Evolutionary conservation across 192 early-diverging fungal genomes (phyloP).

Genomic region (Coemansia sp.): DNA sequence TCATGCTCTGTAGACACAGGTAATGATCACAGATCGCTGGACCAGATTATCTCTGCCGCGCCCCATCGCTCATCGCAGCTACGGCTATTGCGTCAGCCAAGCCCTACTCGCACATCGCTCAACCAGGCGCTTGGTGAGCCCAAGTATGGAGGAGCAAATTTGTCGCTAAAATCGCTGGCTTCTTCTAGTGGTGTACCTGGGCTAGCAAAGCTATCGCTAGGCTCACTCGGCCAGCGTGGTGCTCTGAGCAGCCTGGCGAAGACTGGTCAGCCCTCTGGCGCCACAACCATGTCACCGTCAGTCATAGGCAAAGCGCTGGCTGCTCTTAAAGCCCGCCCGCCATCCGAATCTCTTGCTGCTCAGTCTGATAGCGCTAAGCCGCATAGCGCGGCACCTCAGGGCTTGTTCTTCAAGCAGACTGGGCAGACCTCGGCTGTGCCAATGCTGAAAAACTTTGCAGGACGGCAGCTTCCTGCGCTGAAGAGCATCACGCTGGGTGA

Average conservation of each 20-base stretch:
- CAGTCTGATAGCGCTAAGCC: not conserved
- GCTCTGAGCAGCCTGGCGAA: not conserved
- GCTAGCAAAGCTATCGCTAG: constrained; percentile 7
- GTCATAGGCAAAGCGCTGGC: constrained; percentile 46
- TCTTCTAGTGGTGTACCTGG: not conserved
- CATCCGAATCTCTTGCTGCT: not conserved
- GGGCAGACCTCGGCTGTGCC: constrained; percentile 1
- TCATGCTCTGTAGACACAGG: constrained; percentile 4
- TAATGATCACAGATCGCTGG: constrained; percentile 14
- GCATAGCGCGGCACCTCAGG: not conserved
- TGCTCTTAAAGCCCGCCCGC: constrained; percentile 19
- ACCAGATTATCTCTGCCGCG: constrained; percentile 15
- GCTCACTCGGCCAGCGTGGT: constrained; percentile 3
- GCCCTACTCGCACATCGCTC: not conserved
- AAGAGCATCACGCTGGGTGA: not conserved
- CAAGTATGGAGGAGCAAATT: not conserved
- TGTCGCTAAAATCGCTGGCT: constrained; percentile 21
- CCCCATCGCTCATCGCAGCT: constrained; percentile 23
- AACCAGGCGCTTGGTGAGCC: not conserved
- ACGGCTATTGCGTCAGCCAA: not conserved
- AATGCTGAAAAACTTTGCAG: constrained; percentile 27
- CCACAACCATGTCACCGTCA: not conserved
- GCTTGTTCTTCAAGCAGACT: not conserved
- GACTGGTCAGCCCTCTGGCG: not conserved
- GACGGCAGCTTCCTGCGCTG: constrained; percentile 29